Evolutionary conservation across 768 basidiomycete species (phyloP).

Genomic region (Tricholomella constricta): DNA sequence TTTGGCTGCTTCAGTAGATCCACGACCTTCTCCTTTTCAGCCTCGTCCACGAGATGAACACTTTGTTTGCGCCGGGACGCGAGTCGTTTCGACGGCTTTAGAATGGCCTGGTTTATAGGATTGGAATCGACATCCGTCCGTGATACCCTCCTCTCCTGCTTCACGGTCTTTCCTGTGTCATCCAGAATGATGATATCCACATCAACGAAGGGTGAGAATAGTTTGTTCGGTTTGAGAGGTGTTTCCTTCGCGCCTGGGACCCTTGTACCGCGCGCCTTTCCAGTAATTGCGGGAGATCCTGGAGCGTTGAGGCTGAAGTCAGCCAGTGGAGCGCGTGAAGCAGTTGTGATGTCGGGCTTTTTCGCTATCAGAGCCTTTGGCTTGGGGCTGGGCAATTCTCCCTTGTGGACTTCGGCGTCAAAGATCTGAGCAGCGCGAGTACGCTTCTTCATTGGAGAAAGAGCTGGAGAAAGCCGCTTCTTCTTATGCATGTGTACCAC

Average conservation of each 20-base stretch:
- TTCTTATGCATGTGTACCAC: constrained; percentile 36
- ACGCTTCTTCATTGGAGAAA: constrained; percentile 36
- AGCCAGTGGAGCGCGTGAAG: constrained; percentile 35
- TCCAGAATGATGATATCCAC: constrained; percentile 73
- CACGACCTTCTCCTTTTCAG: constrained; percentile 26
- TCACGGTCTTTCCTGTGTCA: constrained; percentile 55
- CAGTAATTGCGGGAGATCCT: constrained; percentile 38
- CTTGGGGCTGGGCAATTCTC: constrained; percentile 12
- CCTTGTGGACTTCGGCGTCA: constrained; percentile 16
- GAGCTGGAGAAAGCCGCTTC: constrained; percentile 37
- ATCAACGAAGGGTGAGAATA: constrained; percentile 52
- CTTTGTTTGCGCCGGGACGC: not conserved
- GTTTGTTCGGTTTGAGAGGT: constrained; percentile 36
- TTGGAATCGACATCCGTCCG: constrained; percentile 44
- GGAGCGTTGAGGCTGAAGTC: constrained; percentile 32
- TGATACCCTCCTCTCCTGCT: constrained; percentile 62
- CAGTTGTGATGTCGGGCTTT: constrained; percentile 17
- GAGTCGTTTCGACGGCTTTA: not conserved
- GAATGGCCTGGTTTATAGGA: constrained; percentile 15
- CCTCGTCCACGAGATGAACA: constrained; percentile 3
- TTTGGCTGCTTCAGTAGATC: constrained; percentile 23
- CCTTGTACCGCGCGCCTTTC: constrained; percentile 25
- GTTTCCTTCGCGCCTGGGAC: constrained; percentile 23
- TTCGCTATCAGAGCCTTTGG: constrained; percentile 16
- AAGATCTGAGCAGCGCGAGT: constrained; percentile 34